Percentiles rank a stretch among this genome's conserved stretches.
Conservation (phyloP, 2,329 filamentous ascomycete species). For the Colletotrichum camelliae region DNA sequence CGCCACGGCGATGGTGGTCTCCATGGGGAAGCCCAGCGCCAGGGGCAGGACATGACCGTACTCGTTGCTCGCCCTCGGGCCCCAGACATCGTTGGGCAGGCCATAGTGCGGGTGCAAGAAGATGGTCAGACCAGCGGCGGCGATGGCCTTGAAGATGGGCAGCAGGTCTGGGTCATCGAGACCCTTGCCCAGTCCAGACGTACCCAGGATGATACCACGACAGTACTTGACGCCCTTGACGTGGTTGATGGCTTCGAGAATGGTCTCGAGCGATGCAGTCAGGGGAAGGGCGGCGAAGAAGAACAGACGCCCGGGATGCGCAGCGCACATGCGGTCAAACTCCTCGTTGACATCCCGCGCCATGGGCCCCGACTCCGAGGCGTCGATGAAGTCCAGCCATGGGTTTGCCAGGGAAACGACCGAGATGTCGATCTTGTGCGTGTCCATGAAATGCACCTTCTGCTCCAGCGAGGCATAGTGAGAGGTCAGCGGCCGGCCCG, state of each 20-base stretch:
- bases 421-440: slow-evolving; percentile 80
- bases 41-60: slow-evolving; percentile 90
- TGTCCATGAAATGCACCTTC: slow-evolving; percentile 89
- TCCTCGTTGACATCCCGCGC: slow-evolving; percentile 78
- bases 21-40: slow-evolving; percentile 86
- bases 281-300: slow-evolving; percentile 86
- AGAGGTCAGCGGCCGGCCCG: slow-evolving; percentile 81
- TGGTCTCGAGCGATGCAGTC: slow-evolving; percentile 65
- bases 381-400: slow-evolving; percentile 84
- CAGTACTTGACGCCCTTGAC: slow-evolving; percentile 69
- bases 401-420: slow-evolving; percentile 92
- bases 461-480: slow-evolving; percentile 82
- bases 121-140: slow-evolving; percentile 67
- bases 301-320: slow-evolving; percentile 72
- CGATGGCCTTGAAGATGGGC: slow-evolving; percentile 73
- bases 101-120: slow-evolving; percentile 96
- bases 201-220: slow-evolving; percentile 88
- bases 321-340: slow-evolving; percentile 73
- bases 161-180: slow-evolving; percentile 79
- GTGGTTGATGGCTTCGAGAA: slow-evolving; percentile 70
- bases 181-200: slow-evolving; percentile 78
- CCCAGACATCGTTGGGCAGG: slow-evolving; percentile 80
- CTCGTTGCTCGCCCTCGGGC: slow-evolving; percentile 66
- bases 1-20: slow-evolving; percentile 89
- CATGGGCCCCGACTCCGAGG: slow-evolving; percentile 64